Conservation (phyloP, 2,329 filamentous ascomycete species). For the Penicillium sp. region DNA sequence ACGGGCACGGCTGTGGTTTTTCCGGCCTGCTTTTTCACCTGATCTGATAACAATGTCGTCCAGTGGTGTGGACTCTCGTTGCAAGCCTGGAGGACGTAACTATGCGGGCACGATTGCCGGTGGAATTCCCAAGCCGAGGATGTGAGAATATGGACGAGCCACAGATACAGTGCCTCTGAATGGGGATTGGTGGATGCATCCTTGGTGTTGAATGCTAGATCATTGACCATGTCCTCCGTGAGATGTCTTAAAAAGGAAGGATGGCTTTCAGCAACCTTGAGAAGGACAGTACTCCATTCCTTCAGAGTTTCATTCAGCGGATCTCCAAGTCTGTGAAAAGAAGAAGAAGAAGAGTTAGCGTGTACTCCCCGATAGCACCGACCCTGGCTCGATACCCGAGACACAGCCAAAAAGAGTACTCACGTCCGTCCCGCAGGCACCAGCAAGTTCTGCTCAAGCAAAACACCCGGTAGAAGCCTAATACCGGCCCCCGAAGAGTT, state of each 20-base stretch:
- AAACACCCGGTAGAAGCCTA: slow-evolving; percentile 23
- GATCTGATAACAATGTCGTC: slow-evolving; percentile 26
- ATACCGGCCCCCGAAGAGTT: slow-evolving; percentile 19
- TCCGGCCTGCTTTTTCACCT: slow-evolving; percentile 16
- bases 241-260: slow-evolving; percentile 42
- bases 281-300: slow-evolving; percentile 41
- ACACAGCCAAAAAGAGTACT: slow-evolving; percentile 14
- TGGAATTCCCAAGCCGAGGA: slow-evolving; percentile 39
- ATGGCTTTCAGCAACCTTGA: slow-evolving; percentile 37
- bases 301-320: slow-evolving; percentile 31
- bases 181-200: slow-evolving; percentile 30
- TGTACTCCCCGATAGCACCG: slow-evolving; percentile 4
- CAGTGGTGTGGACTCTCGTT: slow-evolving; percentile 35
- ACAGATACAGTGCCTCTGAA: slow-evolving; percentile 50
- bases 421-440: slow-evolving; percentile 31
- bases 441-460: slow-evolving; percentile 32
- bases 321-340: slow-evolving; percentile 25
- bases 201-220: slow-evolving; percentile 31
- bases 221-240: slow-evolving; percentile 39
- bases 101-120: slow-evolving; percentile 30
- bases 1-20: neutral
- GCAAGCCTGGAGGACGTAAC: slow-evolving; percentile 38
- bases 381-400: neutral
- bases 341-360: neutral
- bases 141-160: slow-evolving; percentile 52